A percentile compares a stretch with the other conserved stretches of the same genome.
Conservation (phyloP, 352 stramenopile species). For the Phytophthora hybrid region DNA sequence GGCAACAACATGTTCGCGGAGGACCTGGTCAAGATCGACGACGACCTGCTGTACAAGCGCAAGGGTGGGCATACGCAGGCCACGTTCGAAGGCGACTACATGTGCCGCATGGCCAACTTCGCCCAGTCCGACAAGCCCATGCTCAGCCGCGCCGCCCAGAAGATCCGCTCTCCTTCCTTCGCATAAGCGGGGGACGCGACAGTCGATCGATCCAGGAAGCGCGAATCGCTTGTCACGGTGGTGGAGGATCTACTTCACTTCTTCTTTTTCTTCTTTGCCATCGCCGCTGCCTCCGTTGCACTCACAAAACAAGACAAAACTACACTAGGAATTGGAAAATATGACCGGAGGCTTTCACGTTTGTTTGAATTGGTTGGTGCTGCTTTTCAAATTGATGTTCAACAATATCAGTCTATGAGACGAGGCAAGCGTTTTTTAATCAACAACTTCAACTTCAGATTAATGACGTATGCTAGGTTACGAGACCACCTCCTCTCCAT, state of each 20-base stretch:
- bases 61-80: slow-evolving; percentile 85
- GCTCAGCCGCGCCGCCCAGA: slow-evolving; percentile 60
- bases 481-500: slow-evolving; percentile 10
- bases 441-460: slow-evolving; percentile 31
- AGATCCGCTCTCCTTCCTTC: slow-evolving; percentile 82
- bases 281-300: slow-evolving; percentile 33
- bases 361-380: slow-evolving; percentile 1
- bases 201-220: slow-evolving; percentile 1
- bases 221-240: slow-evolving; percentile 1
- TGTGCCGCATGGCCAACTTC: slow-evolving; percentile 88
- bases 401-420: slow-evolving; percentile 4
- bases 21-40: slow-evolving; percentile 75
- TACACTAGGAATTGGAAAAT: slow-evolving; percentile 40
- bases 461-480: slow-evolving; percentile 11
- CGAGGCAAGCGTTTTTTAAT: slow-evolving; percentile 13
- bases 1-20: slow-evolving; percentile 77
- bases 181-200: slow-evolving; percentile 45
- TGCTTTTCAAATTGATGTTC: slow-evolving; percentile 1
- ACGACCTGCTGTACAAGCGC: slow-evolving; percentile 84
- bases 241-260: background rate
- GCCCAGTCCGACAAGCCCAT: slow-evolving; percentile 52
- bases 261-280: slow-evolving; percentile 23
- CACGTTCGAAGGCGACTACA: slow-evolving; percentile 87
- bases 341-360: slow-evolving; percentile 24
- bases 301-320: slow-evolving; percentile 32